Percentiles rank a stretch among this genome's conserved stretches.
Evolutionary conservation across 2,329 filamentous ascomycete genomes (phyloP).

Genomic region (Coniochaeta sp.): DNA sequence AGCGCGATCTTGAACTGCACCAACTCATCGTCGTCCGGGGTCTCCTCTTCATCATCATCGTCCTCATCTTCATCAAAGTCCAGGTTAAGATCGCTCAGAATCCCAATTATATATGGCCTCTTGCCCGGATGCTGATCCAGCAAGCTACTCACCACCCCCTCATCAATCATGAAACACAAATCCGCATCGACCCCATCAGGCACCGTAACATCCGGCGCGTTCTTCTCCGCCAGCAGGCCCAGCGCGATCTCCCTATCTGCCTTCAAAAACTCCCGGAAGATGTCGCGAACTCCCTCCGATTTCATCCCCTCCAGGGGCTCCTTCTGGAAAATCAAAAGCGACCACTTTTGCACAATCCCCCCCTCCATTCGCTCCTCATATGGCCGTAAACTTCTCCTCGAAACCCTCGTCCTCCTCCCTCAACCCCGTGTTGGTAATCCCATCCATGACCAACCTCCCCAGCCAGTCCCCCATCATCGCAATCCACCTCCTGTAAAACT

Average conservation of each 20-base stretch:
- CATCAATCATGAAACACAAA: constrained; percentile 2
- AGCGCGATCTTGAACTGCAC: constrained; percentile 2
- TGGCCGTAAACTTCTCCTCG: background rate
- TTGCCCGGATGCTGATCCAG: constrained; percentile 1
- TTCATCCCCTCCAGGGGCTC: background rate
- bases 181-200: background rate
- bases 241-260: background rate
- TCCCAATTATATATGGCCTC: constrained; percentile 2
- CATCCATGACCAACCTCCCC: background rate
- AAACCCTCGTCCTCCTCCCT: background rate
- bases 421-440: background rate
- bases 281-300: background rate
- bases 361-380: background rate
- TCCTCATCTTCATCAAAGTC: background rate
- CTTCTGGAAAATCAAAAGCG: background rate
- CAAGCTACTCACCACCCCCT: constrained; percentile 3
- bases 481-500: background rate
- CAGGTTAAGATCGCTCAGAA: constrained; percentile 1
- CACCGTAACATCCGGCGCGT: background rate
- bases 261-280: background rate
- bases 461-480: background rate
- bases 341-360: background rate
- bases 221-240: background rate
- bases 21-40: background rate
- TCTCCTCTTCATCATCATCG: background rate